A percentile compares a stretch with the other conserved stretches of the same genome.
These are phyloP conservation scores for Xylaria digitata DNA, from an alignment of 2,329 filamentous ascomycete genomes.

Conservation along the genomic window DNA sequence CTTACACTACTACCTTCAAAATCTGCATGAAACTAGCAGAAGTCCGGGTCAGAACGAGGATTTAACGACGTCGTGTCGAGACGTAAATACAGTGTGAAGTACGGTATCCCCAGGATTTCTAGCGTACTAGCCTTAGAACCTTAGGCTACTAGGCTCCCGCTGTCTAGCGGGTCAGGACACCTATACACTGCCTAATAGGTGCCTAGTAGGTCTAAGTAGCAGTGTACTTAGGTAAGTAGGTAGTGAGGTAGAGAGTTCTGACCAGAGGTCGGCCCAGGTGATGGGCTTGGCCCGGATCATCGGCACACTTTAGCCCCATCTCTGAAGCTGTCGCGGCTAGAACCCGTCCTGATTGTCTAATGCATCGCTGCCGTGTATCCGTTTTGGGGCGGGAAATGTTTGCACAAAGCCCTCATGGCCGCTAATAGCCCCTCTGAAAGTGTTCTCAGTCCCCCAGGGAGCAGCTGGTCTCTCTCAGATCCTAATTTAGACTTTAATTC, in stretches of 20 bases:
- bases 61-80: no score
- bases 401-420: slow-evolving; percentile 41
- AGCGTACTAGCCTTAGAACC: not conserved
- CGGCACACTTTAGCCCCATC: slow-evolving; percentile 38
- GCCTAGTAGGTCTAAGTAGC: no score
- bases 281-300: slow-evolving; percentile 38
- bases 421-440: slow-evolving; percentile 32
- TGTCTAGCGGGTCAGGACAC: not conserved
- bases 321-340: slow-evolving; percentile 37
- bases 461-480: slow-evolving; percentile 25
- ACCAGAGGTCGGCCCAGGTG: slow-evolving; percentile 18
- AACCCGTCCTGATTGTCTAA: slow-evolving; percentile 32
- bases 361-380: slow-evolving; percentile 41
- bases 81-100: not conserved
- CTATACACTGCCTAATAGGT: no score
- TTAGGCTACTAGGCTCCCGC: no score
- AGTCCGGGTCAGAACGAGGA: no score
- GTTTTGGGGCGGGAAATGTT: slow-evolving; percentile 38
- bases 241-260: no score
- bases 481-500: slow-evolving; percentile 7
- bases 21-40: no score
- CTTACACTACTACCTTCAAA: not conserved
- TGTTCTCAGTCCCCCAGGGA: slow-evolving; percentile 28
- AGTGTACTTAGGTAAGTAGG: no score
- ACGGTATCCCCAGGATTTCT: not conserved